Evolutionary conservation across 345 rosid species (phyloP).

Genomic region (Salix koriyanagi): DNA sequence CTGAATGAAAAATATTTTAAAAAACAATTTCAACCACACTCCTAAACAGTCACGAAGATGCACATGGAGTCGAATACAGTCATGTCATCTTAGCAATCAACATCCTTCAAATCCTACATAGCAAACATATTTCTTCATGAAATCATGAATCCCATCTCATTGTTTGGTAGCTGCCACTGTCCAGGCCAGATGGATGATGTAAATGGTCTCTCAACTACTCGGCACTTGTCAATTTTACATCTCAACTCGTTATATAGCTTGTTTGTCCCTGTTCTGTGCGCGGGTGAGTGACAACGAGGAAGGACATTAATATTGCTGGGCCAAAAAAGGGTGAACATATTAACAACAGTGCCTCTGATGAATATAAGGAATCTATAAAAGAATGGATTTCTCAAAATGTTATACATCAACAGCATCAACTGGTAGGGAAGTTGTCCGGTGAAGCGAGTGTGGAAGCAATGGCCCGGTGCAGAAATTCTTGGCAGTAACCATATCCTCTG

Average conservation of each 20-base stretch:
- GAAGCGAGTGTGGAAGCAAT: conserved; percentile 45
- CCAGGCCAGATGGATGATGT: background rate
- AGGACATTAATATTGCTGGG: background rate
- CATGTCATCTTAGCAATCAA: background rate
- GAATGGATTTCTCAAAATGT: conserved; percentile 28
- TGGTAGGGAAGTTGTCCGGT: conserved; percentile 63
- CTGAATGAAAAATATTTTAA: too few relatives aligned
- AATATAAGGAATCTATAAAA: conserved; percentile 23
- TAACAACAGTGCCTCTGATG: conserved; percentile 26
- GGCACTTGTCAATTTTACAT: background rate
- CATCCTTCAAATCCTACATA: background rate
- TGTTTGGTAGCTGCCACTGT: background rate
- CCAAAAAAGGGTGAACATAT: conserved; percentile 14
- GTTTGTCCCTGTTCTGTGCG: background rate
- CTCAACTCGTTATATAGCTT: background rate
- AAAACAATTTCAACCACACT: too few relatives aligned
- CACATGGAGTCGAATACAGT: background rate
- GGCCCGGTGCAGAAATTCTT: conserved; percentile 34
- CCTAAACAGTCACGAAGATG: background rate
- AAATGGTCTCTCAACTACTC: background rate
- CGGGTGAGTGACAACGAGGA: background rate
- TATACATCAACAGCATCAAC: conserved; percentile 60
- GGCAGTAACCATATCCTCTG: conserved; percentile 19
- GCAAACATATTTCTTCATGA: background rate
- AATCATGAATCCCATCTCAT: background rate